phyloP scores from a whole-genome alignment of 148 eudicot genomes.

The Simmondsia chinensis region DNA sequence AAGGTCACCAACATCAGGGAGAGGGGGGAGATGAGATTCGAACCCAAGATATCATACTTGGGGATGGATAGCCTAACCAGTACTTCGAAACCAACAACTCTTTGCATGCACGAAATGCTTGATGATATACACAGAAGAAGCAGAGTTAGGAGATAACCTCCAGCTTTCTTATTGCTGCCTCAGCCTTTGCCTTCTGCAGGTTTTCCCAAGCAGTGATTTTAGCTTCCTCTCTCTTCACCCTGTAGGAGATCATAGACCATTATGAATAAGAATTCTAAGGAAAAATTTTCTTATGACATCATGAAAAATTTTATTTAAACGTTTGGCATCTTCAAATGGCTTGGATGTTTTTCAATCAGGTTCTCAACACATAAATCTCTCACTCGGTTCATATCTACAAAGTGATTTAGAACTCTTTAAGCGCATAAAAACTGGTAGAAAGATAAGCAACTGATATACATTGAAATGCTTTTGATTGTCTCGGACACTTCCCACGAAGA shows the following conservation, averaged over 20 bases:
- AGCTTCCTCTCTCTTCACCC: conserved; percentile 77
- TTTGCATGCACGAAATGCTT: background rate
- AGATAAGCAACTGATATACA: too few relatives aligned
- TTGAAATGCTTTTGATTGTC: conserved; percentile 45
- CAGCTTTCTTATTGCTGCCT: conserved; percentile 80
- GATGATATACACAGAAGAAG: background rate
- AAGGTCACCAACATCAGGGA: too few relatives aligned
- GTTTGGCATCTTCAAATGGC: too few relatives aligned
- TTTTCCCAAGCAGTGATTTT: conserved; percentile 96
- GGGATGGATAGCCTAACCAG: background rate
- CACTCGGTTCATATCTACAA: too few relatives aligned
- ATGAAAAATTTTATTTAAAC: background rate
- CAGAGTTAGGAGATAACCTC: conserved; percentile 43
- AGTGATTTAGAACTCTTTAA: too few relatives aligned
- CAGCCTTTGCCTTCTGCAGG: conserved; percentile 95
- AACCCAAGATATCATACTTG: too few relatives aligned
- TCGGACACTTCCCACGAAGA: conserved; percentile 71
- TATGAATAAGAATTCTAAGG: conserved; percentile 1
- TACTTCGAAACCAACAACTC: background rate
- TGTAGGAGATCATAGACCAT: conserved; percentile 11
- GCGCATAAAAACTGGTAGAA: too few relatives aligned
- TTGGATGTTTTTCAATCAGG: too few relatives aligned
- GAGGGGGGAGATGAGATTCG: too few relatives aligned
- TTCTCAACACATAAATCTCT: too few relatives aligned
- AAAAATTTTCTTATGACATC: background rate